These are phyloP conservation scores for Withania somnifera DNA, from an alignment of 305 asterid genomes.

Conservation along the genomic window DNA sequence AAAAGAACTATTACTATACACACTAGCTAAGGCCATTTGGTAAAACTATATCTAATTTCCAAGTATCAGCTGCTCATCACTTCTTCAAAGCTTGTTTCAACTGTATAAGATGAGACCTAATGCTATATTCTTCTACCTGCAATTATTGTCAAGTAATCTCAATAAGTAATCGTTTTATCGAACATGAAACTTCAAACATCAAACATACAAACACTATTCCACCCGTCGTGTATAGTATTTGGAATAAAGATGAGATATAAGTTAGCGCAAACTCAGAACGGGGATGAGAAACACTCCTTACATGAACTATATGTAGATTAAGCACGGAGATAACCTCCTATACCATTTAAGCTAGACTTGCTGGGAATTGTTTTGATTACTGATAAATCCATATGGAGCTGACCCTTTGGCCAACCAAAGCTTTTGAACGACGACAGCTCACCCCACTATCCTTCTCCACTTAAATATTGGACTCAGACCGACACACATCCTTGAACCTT, in stretches of 20 bases:
- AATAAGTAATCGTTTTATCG: neutral
- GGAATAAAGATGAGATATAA: neutral
- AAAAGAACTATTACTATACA: slow-evolving; percentile 6
- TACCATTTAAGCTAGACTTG: too few relatives aligned
- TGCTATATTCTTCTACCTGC: slow-evolving; percentile 80
- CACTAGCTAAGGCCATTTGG: slow-evolving; percentile 15
- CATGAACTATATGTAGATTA: neutral
- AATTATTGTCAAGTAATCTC: neutral
- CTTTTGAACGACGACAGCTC: too few relatives aligned
- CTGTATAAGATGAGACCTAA: slow-evolving; percentile 60
- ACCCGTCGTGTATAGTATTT: neutral
- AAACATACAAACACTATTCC: too few relatives aligned
- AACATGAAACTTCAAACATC: neutral
- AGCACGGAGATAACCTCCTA: neutral
- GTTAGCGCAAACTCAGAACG: neutral
- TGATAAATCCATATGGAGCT: too few relatives aligned
- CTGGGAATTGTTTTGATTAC: too few relatives aligned
- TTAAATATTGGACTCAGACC: neutral
- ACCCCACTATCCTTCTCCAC: too few relatives aligned
- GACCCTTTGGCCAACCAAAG: too few relatives aligned
- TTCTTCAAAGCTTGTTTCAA: slow-evolving; percentile 40
- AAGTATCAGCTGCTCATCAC: slow-evolving; percentile 13
- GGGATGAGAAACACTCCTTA: neutral
- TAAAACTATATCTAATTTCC: slow-evolving; percentile 12
- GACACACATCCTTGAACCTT: neutral